These are phyloP conservation scores for Tulasnella sp. DNA, from an alignment of 768 basidiomycete genomes.

Conservation along the genomic window DNA sequence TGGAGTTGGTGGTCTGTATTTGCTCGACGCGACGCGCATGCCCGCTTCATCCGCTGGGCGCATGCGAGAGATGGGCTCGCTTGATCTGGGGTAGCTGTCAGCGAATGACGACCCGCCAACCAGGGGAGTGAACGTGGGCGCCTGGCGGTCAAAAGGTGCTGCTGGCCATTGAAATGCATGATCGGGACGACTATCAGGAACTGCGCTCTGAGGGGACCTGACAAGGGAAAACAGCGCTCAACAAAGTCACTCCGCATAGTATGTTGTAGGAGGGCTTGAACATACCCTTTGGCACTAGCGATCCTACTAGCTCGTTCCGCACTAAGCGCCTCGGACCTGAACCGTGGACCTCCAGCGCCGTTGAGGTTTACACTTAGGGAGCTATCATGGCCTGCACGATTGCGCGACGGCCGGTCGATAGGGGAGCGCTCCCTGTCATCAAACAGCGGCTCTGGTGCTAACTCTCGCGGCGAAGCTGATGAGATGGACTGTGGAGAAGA, in stretches of 20 bases:
- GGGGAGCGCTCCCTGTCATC: background rate
- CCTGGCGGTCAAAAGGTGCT: background rate
- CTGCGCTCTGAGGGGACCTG: background rate
- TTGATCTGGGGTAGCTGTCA: background rate
- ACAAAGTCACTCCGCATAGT: background rate
- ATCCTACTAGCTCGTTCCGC: slow-evolving; percentile 9
- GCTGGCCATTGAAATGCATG: slow-evolving; percentile 7
- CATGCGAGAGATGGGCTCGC: background rate
- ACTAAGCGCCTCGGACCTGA: slow-evolving; percentile 10
- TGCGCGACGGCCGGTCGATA: background rate
- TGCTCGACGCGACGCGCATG: background rate
- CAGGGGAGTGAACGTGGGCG: background rate
- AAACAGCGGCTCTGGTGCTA: background rate
- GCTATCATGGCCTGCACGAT: background rate
- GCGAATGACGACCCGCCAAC: background rate
- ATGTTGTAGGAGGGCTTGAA: background rate
- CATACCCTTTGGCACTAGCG: background rate
- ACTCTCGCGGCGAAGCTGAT: slow-evolving; percentile 5
- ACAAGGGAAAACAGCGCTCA: background rate
- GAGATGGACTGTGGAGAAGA: background rate
- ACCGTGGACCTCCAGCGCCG: slow-evolving; percentile 2
- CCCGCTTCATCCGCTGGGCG: background rate
- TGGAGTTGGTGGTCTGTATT: slow-evolving; percentile 11
- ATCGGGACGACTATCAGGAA: background rate
- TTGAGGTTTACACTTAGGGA: background rate